Evolutionary conservation across 805 yeast species (phyloP), one percentile per base, ranked within the genome.

Genomic region (Metschnikowia bowlesiae): DNA sequence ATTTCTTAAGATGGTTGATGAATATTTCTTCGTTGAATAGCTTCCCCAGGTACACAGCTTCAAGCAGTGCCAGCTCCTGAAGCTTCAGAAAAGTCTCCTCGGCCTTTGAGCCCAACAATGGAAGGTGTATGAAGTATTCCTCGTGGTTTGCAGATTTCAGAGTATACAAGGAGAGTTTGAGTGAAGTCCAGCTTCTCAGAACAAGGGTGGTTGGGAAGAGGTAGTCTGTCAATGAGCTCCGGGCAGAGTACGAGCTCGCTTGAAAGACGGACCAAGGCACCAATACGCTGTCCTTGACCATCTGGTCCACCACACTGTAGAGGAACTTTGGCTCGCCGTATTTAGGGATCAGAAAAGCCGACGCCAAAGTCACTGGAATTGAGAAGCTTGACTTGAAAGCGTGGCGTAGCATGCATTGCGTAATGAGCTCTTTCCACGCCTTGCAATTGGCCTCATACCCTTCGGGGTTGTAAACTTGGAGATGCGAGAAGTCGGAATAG

Each of bases 391-490:
- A 52, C 13, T 37, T 39, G 45, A 57, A 57, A 1, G 50, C 52
- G 39, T 52, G 54, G 8, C 22, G 13, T 14, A 31, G 39, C 16
- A 57, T 49, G 29, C 54, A 49, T 7, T 58, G 35, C 16, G 53
- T 51, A 32, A 69, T 54, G 28, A 70, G 44, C 6, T 58, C 58
- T 10, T 29, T 38, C 78, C 78, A 73, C 2, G 78, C 75, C 1
- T 57, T 55, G n/a, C 72, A 52, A 48, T 73, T 73, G 28, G 78
- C 78, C 8, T 70, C 70, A 49, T 55, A 73, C 2, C 78, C 78
- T 46, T 73, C 77, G 0, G 73, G 71, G 56, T 73, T 73, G 47
- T 70, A 52, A 7, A 61, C 62, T 44, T 63, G 62, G 10, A 62
- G 61, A 6, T 56, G 57, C 2, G 53, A 53, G 51, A 71, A 73